Percentiles rank a stretch among this genome's conserved stretches.
phyloP scores from a whole-genome alignment of 2,329 filamentous ascomycete species.

The Cyphellophora attinorum region DNA sequence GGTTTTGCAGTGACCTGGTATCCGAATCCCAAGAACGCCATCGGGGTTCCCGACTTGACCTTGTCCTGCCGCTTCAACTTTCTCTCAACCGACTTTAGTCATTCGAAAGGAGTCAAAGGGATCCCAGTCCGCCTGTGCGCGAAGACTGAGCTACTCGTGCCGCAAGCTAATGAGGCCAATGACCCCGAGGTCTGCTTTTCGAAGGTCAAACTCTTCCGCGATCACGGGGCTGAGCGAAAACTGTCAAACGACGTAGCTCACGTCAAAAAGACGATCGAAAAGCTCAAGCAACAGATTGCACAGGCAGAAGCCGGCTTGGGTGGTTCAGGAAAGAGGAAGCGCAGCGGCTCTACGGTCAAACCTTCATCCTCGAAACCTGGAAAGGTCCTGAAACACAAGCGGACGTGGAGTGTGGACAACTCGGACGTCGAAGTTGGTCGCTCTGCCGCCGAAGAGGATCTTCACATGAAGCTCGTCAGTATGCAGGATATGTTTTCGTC shows the following conservation, averaged over 20 bases:
- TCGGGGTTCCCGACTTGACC: slow-evolving; percentile 63
- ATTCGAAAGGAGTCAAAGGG: slow-evolving; percentile 96
- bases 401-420: slow-evolving; percentile 92
- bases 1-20: slow-evolving; percentile 90
- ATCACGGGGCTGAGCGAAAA: slow-evolving; percentile 91
- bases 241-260: slow-evolving; percentile 89
- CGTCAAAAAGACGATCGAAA: slow-evolving; percentile 93
- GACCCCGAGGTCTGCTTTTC: slow-evolving; percentile 75
- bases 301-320: slow-evolving; percentile 57
- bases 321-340: slow-evolving; percentile 52
- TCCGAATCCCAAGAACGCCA: slow-evolving; percentile 48
- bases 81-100: slow-evolving; percentile 94
- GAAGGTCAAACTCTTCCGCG: slow-evolving; percentile 93
- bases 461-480: slow-evolving; percentile 31
- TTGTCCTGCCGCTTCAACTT: slow-evolving; percentile 96
- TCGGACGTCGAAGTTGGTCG: slow-evolving; percentile 44
- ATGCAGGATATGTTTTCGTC: slow-evolving; percentile 40
- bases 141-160: slow-evolving; percentile 65
- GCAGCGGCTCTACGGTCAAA: slow-evolving; percentile 42
- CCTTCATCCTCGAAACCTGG: slow-evolving; percentile 48
- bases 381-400: slow-evolving; percentile 83
- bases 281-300: slow-evolving; percentile 84
- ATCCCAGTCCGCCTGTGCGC: slow-evolving; percentile 89
- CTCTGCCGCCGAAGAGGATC: slow-evolving; percentile 29
- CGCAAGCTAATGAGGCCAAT: slow-evolving; percentile 28